Percentiles rank a stretch among this genome's conserved stretches.
Evolutionary conservation across 2,329 filamentous ascomycete genomes (phyloP).

Genomic region (Coniochaeta sp.): DNA sequence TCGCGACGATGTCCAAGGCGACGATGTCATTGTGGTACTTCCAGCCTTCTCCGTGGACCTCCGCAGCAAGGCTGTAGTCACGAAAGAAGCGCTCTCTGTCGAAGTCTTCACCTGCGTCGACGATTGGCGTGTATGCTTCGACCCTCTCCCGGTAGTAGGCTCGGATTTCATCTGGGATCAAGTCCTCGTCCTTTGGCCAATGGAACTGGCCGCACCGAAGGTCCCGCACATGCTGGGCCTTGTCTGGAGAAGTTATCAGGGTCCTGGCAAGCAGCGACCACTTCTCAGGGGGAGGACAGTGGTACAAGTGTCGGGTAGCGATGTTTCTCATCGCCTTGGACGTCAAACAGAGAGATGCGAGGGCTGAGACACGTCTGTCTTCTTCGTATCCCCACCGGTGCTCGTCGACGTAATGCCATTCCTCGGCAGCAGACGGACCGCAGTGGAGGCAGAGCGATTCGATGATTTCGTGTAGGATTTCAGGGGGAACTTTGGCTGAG

Average conservation of each 20-base stretch:
- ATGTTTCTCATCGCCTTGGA: conserved; percentile 1
- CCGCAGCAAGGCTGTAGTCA: too few species aligned
- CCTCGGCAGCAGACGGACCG: too few species aligned
- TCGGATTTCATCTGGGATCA: background rate
- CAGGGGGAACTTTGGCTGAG: too few species aligned
- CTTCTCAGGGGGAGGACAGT: background rate
- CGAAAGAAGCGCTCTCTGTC: too few species aligned
- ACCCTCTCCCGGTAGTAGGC: background rate
- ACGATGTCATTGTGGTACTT: too few species aligned
- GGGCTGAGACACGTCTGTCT: background rate
- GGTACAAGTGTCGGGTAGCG: conserved; percentile 6
- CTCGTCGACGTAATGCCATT: too few species aligned
- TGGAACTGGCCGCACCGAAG: background rate
- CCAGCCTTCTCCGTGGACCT: background rate
- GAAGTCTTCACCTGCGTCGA: background rate
- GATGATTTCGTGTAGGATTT: too few species aligned
- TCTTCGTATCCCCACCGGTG: too few species aligned
- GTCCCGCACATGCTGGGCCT: background rate
- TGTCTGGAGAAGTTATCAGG: conserved; percentile 4
- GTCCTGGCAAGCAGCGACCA: conserved; percentile 4
- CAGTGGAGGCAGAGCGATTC: too few species aligned
- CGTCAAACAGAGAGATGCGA: conserved; percentile 3
- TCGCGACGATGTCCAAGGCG: background rate
- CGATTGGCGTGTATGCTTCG: background rate
- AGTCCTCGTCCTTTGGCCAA: too few species aligned